These are phyloP conservation scores for Termitomyces sp. DNA, from an alignment of 768 basidiomycete species.

Conservation along the genomic window DNA sequence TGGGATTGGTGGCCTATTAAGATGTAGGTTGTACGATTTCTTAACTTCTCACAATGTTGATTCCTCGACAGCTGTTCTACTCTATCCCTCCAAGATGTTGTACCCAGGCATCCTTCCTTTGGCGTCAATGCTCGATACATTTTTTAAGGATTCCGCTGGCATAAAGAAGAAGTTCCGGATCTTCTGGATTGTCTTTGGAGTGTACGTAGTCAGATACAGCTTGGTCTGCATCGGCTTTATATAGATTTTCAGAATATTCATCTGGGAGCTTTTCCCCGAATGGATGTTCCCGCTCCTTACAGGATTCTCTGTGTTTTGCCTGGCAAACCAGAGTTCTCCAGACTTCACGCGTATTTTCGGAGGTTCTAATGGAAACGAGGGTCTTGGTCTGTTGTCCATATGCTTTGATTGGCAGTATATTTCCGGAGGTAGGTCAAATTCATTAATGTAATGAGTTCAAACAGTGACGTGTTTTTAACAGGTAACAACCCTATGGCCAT, in stretches of 20 bases:
- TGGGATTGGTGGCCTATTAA: slow-evolving; percentile 49
- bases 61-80: slow-evolving; percentile 27
- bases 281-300: slow-evolving; percentile 60
- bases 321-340: slow-evolving; percentile 39
- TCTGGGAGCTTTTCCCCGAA: slow-evolving; percentile 45
- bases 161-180: slow-evolving; percentile 37
- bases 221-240: slow-evolving; percentile 14
- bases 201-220: slow-evolving; percentile 19
- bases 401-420: slow-evolving; percentile 64
- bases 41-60: background rate
- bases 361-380: slow-evolving; percentile 60
- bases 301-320: slow-evolving; percentile 51
- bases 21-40: slow-evolving; percentile 25
- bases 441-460: background rate
- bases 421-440: slow-evolving; percentile 26
- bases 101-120: slow-evolving; percentile 42
- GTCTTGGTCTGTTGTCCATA: slow-evolving; percentile 51
- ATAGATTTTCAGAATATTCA: slow-evolving; percentile 29
- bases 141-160: slow-evolving; percentile 35
- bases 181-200: slow-evolving; percentile 41
- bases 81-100: slow-evolving; percentile 51
- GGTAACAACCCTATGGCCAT: slow-evolving; percentile 43
- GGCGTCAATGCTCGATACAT: slow-evolving; percentile 42
- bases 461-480: slow-evolving; percentile 7
- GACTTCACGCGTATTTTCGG: slow-evolving; percentile 58